Evolutionary conservation across 1,284 basidiomycete genomes (phyloP), one percentile per base, ranked within the genome.

Genomic region (Ganoderma lingzhi): DNA sequence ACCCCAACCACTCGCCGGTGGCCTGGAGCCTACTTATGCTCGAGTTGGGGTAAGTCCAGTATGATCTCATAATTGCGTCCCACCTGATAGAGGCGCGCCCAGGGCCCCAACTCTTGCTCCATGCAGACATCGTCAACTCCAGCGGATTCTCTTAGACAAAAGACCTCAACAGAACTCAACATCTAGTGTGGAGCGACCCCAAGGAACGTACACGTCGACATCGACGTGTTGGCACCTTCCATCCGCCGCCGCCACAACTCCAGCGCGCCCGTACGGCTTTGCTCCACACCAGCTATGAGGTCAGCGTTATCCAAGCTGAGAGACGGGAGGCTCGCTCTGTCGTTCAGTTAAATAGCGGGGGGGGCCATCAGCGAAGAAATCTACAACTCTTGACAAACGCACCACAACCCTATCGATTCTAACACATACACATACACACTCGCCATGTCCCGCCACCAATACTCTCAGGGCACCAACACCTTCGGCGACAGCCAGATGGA

Each of bases 221-320:
- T 30, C 39, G n/a, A 19, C 6, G 6, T n/a, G 19, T 3, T 48
- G 44, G 44, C 44, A 6, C 19, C 14, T 12, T 45, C 44, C 44
- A 45, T 45, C 44, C 44, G 19, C 44, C 44, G 19, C 44, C 44
- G 44, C 44, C 17, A 45, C 44, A 48, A 23, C 17, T 48, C 51
- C 51, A 53, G 23, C 51, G 51, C 23, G 45, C 28, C 28, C 14
- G 23, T 15, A n/a, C 12, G 28, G 4, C 28, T 28, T 23, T n/a
- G 30, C 14, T 14, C 53, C 53, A 32, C 53, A 55, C 53, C 14
- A 55, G 53, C 53, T 55, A 55, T 55, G 53, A 55, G 53, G 53
- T 55, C 53, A 55, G n/a, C 28, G 28, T 17, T 17, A 32, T 55
- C 53, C 53, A 32, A 17, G 6, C 28, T 32, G 48, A 28, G 48